Percentiles rank a stretch among this genome's conserved stretches.
phyloP scores from a whole-genome alignment of 495 filamentous ascomycete genomes.

The Neurospora discreta region DNA sequence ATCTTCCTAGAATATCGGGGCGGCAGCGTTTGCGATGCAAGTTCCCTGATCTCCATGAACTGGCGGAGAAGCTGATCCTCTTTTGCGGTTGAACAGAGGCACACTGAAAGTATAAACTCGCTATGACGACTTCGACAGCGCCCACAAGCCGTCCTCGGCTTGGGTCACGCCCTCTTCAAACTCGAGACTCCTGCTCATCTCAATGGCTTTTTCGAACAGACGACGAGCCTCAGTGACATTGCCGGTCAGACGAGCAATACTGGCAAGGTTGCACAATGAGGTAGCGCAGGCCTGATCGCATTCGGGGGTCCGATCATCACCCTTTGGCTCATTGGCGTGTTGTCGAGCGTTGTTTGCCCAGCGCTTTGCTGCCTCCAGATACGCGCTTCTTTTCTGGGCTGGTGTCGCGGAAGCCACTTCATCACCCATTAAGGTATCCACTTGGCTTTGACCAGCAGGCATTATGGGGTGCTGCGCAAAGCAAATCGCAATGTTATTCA shows the following conservation, averaged over 20 bases:
- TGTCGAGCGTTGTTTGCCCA: slow-evolving; percentile 72
- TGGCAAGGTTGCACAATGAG: slow-evolving; percentile 77
- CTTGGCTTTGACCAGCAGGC: slow-evolving; percentile 21
- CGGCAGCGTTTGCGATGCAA: background rate
- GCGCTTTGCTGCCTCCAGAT: slow-evolving; percentile 48
- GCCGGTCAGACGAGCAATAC: slow-evolving; percentile 63
- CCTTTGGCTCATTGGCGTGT: slow-evolving; percentile 36
- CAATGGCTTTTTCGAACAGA: slow-evolving; percentile 52
- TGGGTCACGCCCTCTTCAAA: slow-evolving; percentile 52
- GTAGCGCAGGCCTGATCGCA: slow-evolving; percentile 79
- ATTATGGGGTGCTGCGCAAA: slow-evolving; percentile 52
- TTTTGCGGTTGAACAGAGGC: background rate
- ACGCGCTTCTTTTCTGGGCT: slow-evolving; percentile 35
- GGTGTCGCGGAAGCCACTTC: slow-evolving; percentile 17
- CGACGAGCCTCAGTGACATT: slow-evolving; percentile 50
- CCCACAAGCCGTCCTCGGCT: slow-evolving; percentile 44
- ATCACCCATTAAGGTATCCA: slow-evolving; percentile 18
- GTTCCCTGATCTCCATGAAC: background rate
- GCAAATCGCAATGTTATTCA: slow-evolving; percentile 61
- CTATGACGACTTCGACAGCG: slow-evolving; percentile 2
- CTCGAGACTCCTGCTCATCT: slow-evolving; percentile 48
- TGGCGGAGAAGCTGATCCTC: background rate
- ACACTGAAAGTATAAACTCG: background rate
- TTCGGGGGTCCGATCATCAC: slow-evolving; percentile 54
- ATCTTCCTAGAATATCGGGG: background rate